Conservation (phyloP, 164 flowering plant species). For the Stephania cephalantha region DNA sequence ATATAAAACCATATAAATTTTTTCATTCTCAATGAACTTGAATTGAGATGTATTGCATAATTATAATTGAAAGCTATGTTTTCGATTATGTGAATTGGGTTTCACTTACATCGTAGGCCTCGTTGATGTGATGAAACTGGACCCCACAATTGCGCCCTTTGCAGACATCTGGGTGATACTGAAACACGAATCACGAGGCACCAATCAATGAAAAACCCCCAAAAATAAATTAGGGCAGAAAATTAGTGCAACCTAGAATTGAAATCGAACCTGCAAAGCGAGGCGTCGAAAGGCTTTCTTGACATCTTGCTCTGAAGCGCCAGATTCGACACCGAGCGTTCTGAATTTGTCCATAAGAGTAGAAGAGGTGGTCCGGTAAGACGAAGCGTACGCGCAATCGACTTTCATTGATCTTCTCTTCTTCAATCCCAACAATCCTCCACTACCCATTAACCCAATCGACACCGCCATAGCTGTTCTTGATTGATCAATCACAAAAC, state of each 20-base stretch:
- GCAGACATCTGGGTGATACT: conserved; percentile 99
- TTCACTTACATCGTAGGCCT: conserved; percentile 79
- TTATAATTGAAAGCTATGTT: too few species aligned
- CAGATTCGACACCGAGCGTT: conserved; percentile 38
- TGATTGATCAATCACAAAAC: neutral
- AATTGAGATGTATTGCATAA: too few species aligned
- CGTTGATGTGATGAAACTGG: conserved; percentile 70
- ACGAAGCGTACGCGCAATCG: neutral
- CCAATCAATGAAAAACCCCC: neutral
- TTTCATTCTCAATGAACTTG: too few species aligned
- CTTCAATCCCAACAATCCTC: conserved; percentile 2
- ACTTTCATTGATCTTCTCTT: neutral
- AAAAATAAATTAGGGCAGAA: too few species aligned
- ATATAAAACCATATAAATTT: too few species aligned
- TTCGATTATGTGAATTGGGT: too few species aligned
- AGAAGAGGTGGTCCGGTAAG: neutral
- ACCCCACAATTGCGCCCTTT: conserved; percentile 71
- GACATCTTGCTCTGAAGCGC: conserved; percentile 83
- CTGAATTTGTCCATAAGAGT: neutral
- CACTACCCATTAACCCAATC: conserved; percentile 3
- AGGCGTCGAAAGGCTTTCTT: conserved; percentile 73
- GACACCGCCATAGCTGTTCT: neutral
- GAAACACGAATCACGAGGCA: conserved; percentile 20
- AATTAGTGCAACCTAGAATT: neutral
- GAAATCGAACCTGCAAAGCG: conserved; percentile 29